Base-by-base conservation (phyloP, 2,329 filamentous ascomycete species). In the Ceratocystis lukuohia region DNA sequence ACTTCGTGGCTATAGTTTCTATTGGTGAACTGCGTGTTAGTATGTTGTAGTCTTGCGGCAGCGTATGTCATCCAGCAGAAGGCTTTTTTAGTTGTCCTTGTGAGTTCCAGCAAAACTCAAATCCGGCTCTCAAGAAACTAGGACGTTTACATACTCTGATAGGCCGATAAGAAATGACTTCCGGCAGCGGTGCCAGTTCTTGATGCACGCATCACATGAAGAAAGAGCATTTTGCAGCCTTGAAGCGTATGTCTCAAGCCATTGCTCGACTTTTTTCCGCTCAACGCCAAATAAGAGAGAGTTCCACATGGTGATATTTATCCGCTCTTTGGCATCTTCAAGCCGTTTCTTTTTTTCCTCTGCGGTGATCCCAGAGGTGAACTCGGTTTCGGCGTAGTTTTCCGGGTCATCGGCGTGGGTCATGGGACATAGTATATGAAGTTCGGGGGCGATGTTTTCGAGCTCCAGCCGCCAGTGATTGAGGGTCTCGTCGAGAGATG, bases 161-260 rank as follows among this genome's bases (percentile, higher is more conserved):
- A 91, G 77, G 61, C 82, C 78, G 68, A 84, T 82, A 41, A 89
- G 76, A 69, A 88, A 82, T 66, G 78, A 76, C 68, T 82, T 82
- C 69, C 88, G 86, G 37, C 81, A 82, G 72, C 84, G 84, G 74
- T 92, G 88, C 82, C 89, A 92, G 70, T 86, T 86, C 69, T 85
- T 80, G 64, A 89, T 86, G 72, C 88, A 92, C 64, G 82, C 79
- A 65, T 89, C 83, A 74, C 88, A 92, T 67, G 76, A 79, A 67
- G 79, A 82, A 28, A 92, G 78, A 48, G 82, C 81, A 10, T 77
- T 73, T 69, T 87, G 82, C 22, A 88, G 77, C 22, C 81, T 79
- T 4, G 75, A 71, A 64, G 78, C 80, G 71, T 89, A 88, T 69
- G 83, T 81, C 15, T 80, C 77, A 53, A 86, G 78, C 75, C 87